Evolutionary conservation across 495 filamentous ascomycete species (phyloP), one percentile per base, ranked within the genome.

Genomic region (Thermothielavioides terrestris): DNA sequence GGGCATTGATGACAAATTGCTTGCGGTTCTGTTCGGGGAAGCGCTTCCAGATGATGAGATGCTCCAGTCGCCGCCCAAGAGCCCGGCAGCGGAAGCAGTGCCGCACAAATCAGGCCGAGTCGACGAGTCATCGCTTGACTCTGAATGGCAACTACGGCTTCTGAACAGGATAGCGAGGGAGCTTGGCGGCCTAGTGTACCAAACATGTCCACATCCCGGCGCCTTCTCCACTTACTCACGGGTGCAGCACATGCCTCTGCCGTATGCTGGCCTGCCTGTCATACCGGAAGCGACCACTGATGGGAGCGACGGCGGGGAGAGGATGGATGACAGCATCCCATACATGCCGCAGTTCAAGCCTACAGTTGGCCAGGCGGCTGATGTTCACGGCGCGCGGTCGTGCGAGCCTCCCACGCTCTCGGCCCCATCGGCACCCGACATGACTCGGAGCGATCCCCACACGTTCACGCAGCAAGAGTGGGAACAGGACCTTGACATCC

Each of bases 11-110:
- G 89, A 95, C 51, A 75, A 77, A 30, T 68, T 91, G 26, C 78
- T 97, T 6, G 84, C 84, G 2, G 79, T 95, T 21, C 79, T 97
- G 5, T 88, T 96, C 50, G 92, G 92, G 2, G 92, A 95, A 67
- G 72, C 78, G 10, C 68, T 97, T 25, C 82, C 85, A 8, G 72
- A 74, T 25, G 80, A 84, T 21, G 64, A 68, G 53, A 65, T 70
- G 35, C 52, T 71, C 7, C 70, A 70, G 11, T 69, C 68, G 12
- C 73, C 68, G 31, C 66, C 64, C 40, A 66, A 65, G 50, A 65
- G 57, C 50, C 60, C 68, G 4, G 17, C 43, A 4, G 46, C 53
- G 12, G 49, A 59, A 26, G 50, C 55, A 36, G 34, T 53, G 42
- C 35, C 25, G 49, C 59, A 57, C 58, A 55, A 60, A 52, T 43